Percentiles rank a stretch among this genome's conserved stretches.
Conservation (phyloP, 2,329 filamentous ascomycete species). For the Trichoderma afroharzianum region DNA sequence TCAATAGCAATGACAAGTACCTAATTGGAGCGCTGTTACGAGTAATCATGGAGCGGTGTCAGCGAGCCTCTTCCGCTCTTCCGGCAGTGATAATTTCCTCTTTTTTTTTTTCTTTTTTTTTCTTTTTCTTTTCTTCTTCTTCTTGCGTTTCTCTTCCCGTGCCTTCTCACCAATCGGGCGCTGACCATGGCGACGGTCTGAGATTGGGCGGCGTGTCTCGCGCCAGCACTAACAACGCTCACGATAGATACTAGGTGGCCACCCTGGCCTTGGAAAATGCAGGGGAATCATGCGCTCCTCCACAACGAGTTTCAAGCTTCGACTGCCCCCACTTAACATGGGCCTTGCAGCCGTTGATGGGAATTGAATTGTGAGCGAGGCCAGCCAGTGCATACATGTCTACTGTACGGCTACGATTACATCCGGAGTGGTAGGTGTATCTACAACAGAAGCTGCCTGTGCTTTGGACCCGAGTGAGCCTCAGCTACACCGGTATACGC, state of each 20-base stretch:
- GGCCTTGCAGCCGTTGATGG: neutral
- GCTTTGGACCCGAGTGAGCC: neutral
- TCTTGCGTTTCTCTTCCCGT: neutral
- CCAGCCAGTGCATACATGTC: too few species aligned
- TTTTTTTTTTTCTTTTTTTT: neutral
- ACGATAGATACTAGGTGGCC: neutral
- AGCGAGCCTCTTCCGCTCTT: neutral
- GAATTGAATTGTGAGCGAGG: too few species aligned
- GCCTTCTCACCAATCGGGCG: neutral
- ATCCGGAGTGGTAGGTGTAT: neutral
- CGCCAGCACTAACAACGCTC: constrained; percentile 12
- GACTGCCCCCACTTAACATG: neutral
- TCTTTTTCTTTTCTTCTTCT: neutral
- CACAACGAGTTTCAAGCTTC: constrained; percentile 17
- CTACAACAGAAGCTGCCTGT: neutral
- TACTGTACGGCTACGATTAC: neutral
- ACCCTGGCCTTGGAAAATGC: constrained; percentile 4
- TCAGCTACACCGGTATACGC: neutral
- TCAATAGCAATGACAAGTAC: too few species aligned
- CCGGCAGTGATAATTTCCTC: neutral
- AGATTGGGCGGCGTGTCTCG: constrained; percentile 18
- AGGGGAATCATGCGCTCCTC: constrained; percentile 14
- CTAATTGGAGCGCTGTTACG: neutral
- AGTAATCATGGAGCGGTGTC: neutral
- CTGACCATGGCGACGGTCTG: constrained; percentile 3